Evolutionary conservation across 2,329 filamentous ascomycete genomes (phyloP).

Genomic region (Ophiostoma novo-ulmi): DNA sequence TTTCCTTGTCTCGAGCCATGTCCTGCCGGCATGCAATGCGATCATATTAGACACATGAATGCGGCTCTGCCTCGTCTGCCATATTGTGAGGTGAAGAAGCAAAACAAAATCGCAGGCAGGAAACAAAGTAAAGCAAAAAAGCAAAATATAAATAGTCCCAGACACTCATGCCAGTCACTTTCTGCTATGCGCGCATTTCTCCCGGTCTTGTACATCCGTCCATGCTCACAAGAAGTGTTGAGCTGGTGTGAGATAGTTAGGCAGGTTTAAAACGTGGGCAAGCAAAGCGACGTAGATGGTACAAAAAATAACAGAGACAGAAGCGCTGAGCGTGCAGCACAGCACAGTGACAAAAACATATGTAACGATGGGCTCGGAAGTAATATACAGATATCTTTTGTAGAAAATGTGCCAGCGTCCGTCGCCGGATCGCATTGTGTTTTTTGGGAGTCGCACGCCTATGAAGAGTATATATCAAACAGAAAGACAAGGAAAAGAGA

Average conservation of each 20-base stretch:
- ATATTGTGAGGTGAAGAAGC: not conserved
- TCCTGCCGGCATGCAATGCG: not conserved
- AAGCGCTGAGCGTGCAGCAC: not conserved
- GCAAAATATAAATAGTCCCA: not conserved
- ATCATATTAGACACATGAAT: not conserved
- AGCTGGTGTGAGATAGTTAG: not conserved
- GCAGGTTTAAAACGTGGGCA: not conserved
- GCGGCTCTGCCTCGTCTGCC: conserved; percentile 7
- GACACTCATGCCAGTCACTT: not conserved
- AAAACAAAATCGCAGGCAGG: not conserved
- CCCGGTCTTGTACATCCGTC: not conserved
- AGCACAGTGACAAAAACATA: conserved; percentile 9
- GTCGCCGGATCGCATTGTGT: conserved; percentile 23
- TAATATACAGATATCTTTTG: conserved; percentile 27
- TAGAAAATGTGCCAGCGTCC: conserved; percentile 23
- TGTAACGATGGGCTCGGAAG: conserved; percentile 7
- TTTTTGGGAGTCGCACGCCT: conserved; percentile 26
- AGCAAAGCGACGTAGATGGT: not conserved
- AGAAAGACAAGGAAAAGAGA: conserved; percentile 17
- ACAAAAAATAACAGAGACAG: not conserved
- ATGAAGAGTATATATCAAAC: conserved; percentile 29
- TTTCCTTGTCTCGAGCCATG: not conserved
- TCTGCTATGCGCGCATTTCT: not conserved
- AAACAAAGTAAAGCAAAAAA: not conserved
- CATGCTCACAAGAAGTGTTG: not conserved